These are phyloP conservation scores for Coemansia sp. DNA, from an alignment of 192 early-diverging fungal species.

Conservation along the genomic window DNA sequence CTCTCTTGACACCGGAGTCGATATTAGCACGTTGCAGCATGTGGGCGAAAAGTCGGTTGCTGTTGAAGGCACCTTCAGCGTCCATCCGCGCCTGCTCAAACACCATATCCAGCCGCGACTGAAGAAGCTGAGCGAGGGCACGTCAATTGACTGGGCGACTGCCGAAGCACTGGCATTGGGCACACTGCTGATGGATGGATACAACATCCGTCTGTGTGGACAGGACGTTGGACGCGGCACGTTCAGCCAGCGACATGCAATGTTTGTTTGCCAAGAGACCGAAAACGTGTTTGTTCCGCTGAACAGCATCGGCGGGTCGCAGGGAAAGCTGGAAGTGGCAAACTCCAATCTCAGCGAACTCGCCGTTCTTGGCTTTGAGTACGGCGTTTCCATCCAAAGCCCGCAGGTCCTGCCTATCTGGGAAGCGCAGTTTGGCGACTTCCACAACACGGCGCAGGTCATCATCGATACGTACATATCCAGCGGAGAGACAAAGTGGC, in stretches of 20 bases:
- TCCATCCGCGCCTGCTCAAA: slow-evolving; percentile 84
- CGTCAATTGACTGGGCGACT: slow-evolving; percentile 90
- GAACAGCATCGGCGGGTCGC: slow-evolving; percentile 61
- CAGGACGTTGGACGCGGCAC: slow-evolving; percentile 98
- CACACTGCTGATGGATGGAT: slow-evolving; percentile 77
- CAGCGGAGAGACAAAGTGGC: slow-evolving; percentile 92
- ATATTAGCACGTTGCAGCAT: slow-evolving; percentile 58
- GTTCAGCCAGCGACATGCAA: slow-evolving; percentile 95
- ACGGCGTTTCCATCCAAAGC: slow-evolving; percentile 88
- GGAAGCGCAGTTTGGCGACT: slow-evolving; percentile 99
- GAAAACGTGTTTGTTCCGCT: slow-evolving; percentile 85
- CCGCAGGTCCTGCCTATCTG: slow-evolving; percentile 88
- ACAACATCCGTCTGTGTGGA: slow-evolving; percentile 90
- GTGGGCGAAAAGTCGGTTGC: slow-evolving; percentile 81
- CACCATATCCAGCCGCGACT: slow-evolving; percentile 88
- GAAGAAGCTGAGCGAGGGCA: slow-evolving; percentile 67
- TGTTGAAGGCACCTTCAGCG: slow-evolving; percentile 62
- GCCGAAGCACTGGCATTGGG: slow-evolving; percentile 92
- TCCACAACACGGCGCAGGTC: slow-evolving; percentile 94
- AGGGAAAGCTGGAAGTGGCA: slow-evolving; percentile 79
- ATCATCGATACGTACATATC: slow-evolving; percentile 91
- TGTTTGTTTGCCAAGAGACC: slow-evolving; percentile 91
- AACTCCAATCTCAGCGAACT: slow-evolving; percentile 92
- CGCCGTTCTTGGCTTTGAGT: slow-evolving; percentile 95
- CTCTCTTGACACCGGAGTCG: slow-evolving; percentile 62